Base-by-base conservation (phyloP, 2,329 filamentous ascomycete species). In the Fusarium camptoceras region DNA sequence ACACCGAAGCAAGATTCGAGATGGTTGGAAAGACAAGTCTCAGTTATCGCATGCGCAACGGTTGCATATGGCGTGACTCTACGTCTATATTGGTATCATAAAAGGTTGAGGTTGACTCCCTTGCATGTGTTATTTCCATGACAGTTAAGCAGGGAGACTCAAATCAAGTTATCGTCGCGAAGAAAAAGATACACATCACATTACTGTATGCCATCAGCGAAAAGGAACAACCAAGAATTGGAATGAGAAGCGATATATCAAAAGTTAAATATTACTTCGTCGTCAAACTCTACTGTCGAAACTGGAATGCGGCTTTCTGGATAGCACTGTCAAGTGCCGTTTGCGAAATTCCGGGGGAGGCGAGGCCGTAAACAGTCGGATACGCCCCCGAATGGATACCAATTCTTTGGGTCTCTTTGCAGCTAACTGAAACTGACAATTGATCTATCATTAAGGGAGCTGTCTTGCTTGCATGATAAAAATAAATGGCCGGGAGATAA, bases 101-200 rank as follows among this genome's bases (percentile, higher is more conserved):
- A n/a, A n/a, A n/a, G n/a, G n/a, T n/a, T n/a, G n/a, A n/a, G n/a
- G n/a, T n/a, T n/a, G n/a, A 5, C 30, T 42, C 62, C 66, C 66
- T 70, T 70, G 46, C 61, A 70, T 46, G 9, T 22, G 34, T n/a
- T 28, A 59, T 37, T 7, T 24, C 39, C n/a, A 31, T n/a, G 41
- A 55, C 31, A 14, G 22, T 18, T 46, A 70, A 20, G 66, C 30
- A 70, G 63, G 67, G 63, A 50, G 66, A 66, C 28, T 30, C 28
- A 22, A n/a, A 48, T 43, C 24, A 41, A 18, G 31, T 20, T n/a
- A 46, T 22, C 10, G 18, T 48, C 24, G 31, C 24, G 37, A 27
- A 20, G n/a, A 7, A 37, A 8, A 50, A 34, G 16, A 37, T 28
- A 49, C 16, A 31, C 2, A 10, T 49, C 47, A 24, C 16, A 49